These are phyloP conservation scores for Gossypium lobatum DNA, from an alignment of 441 rosid genomes.

Conservation along the genomic window DNA sequence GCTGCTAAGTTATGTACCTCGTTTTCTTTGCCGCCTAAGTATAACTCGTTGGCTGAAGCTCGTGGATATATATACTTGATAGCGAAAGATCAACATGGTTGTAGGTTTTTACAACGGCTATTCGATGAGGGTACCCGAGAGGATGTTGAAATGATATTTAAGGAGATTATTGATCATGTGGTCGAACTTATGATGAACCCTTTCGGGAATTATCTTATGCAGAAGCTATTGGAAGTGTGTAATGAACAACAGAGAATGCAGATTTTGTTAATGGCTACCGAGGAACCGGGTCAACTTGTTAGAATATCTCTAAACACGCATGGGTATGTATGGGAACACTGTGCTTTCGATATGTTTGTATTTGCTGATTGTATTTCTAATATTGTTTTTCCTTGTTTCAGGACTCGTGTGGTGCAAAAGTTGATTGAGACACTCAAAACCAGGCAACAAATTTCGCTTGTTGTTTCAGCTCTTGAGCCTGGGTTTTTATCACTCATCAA, in stretches of 20 bases:
- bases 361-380: background rate
- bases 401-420: slow-evolving; percentile 53
- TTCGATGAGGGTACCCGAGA: slow-evolving; percentile 36
- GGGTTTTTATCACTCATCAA: slow-evolving; percentile 38
- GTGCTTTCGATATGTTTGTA: background rate
- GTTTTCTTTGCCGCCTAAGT: slow-evolving; percentile 14
- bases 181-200: slow-evolving; percentile 55
- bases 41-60: slow-evolving; percentile 27
- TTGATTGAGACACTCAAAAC: slow-evolving; percentile 42
- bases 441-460: slow-evolving; percentile 35
- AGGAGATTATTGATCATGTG: slow-evolving; percentile 43
- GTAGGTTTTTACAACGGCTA: slow-evolving; percentile 42
- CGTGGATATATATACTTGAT: slow-evolving; percentile 34
- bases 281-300: slow-evolving; percentile 36
- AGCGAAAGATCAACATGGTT: slow-evolving; percentile 60
- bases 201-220: slow-evolving; percentile 61
- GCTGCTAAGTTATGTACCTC: background rate
- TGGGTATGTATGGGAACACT: slow-evolving; percentile 33
- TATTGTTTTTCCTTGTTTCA: slow-evolving; percentile 19
- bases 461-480: slow-evolving; percentile 38
- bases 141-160: slow-evolving; percentile 35
- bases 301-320: slow-evolving; percentile 39
- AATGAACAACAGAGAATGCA: slow-evolving; percentile 44
- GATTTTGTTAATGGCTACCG: slow-evolving; percentile 38
- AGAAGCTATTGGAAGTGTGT: slow-evolving; percentile 50